Evolutionary conservation across 495 filamentous ascomycete species (phyloP).

Genomic region (Cercophora scortea): DNA sequence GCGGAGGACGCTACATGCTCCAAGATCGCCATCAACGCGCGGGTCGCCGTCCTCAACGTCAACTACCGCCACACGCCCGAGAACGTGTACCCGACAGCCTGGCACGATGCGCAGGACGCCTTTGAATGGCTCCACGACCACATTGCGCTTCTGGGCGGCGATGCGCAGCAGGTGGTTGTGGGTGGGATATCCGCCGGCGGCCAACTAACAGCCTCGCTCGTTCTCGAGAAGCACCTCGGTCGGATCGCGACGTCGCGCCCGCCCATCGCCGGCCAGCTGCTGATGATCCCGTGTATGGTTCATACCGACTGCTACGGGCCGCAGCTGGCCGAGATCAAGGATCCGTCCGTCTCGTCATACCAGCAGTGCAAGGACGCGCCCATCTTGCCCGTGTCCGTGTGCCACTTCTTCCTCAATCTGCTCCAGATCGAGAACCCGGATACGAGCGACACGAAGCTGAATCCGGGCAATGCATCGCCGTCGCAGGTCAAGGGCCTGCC

Average conservation of each 20-base stretch:
- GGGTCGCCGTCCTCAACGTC: constrained; percentile 33
- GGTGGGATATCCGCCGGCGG: constrained; percentile 43
- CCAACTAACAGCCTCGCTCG: constrained; percentile 31
- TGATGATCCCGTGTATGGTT: constrained; percentile 35
- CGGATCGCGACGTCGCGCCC: constrained; percentile 10
- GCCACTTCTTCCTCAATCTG: constrained; percentile 26
- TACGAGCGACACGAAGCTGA: constrained; percentile 26
- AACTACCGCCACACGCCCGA: constrained; percentile 43
- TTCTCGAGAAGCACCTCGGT: constrained; percentile 24
- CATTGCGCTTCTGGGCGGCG: constrained; percentile 20
- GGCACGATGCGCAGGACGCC: constrained; percentile 39
- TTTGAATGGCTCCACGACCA: constrained; percentile 39
- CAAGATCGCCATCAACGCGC: constrained; percentile 19
- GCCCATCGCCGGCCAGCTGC: constrained; percentile 32
- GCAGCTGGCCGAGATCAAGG: constrained; percentile 24
- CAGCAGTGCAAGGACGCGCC: constrained; percentile 31
- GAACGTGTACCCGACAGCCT: constrained; percentile 32
- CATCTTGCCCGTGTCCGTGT: constrained; percentile 22
- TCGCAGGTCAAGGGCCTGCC: constrained; percentile 35
- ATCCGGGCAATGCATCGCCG: constrained; percentile 31
- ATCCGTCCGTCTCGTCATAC: constrained; percentile 25
- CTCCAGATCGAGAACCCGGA: constrained; percentile 19
- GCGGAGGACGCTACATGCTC: constrained; percentile 42
- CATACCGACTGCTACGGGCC: constrained; percentile 24
- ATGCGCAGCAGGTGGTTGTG: constrained; percentile 30